These are phyloP conservation scores for Aspergillus piperis DNA, from an alignment of 2,329 filamentous ascomycete genomes.

Conservation along the genomic window DNA sequence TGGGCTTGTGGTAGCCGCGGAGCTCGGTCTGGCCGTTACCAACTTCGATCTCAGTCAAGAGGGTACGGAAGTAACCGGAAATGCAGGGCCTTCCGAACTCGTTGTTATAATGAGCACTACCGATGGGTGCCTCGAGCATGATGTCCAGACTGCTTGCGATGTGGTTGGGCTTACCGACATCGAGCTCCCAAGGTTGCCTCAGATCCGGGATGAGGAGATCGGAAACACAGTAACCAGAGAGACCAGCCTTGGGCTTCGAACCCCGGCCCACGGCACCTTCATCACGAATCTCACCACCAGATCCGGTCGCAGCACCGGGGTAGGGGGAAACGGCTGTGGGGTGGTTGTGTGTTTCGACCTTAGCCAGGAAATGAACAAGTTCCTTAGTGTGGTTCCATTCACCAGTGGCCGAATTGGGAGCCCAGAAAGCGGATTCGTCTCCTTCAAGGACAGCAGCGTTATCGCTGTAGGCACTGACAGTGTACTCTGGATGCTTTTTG, in stretches of 20 bases:
- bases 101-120: slow-evolving; percentile 94
- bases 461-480: slow-evolving; percentile 95
- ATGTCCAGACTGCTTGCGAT: slow-evolving; percentile 94
- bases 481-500: slow-evolving; percentile 71
- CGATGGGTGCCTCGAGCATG: slow-evolving; percentile 96
- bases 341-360: slow-evolving; percentile 98
- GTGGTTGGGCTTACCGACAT: slow-evolving; percentile 85
- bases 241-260: slow-evolving; percentile 87
- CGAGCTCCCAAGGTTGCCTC: slow-evolving; percentile 82
- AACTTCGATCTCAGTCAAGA: slow-evolving; percentile 69
- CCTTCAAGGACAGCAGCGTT: slow-evolving; percentile 92
- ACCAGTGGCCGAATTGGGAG: slow-evolving; percentile 80
- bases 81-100: slow-evolving; percentile 92
- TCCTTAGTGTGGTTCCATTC: slow-evolving; percentile 88
- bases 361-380: slow-evolving; percentile 80
- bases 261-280: slow-evolving; percentile 92
- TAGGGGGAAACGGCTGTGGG: slow-evolving; percentile 94
- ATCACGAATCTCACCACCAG: slow-evolving; percentile 92
- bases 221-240: slow-evolving; percentile 92
- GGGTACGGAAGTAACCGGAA: slow-evolving; percentile 85
- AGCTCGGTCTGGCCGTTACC: slow-evolving; percentile 67
- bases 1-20: slow-evolving; percentile 95
- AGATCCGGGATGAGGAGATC: slow-evolving; percentile 87
- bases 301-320: slow-evolving; percentile 89
- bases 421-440: slow-evolving; percentile 74